phyloP scores from a whole-genome alignment of 768 basidiomycete species.

The Leccinum subgranulosum region DNA sequence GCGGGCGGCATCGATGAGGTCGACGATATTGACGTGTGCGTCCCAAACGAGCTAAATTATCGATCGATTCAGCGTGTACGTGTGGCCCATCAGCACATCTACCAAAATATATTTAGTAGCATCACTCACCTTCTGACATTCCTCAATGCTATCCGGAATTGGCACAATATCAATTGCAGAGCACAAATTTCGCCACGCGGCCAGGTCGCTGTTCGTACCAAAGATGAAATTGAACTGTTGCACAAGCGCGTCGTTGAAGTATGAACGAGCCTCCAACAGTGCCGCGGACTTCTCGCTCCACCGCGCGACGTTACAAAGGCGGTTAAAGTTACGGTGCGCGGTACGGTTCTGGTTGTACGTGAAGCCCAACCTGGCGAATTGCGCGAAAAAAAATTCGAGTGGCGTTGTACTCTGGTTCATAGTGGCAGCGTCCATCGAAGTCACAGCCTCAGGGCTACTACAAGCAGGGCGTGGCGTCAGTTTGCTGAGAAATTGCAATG shows the following conservation, averaged over 20 bases:
- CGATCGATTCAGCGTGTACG: not conserved
- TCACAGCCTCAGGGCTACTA: not conserved
- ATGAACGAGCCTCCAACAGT: not conserved
- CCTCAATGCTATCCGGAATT: slow-evolving; percentile 8
- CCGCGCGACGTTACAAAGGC: slow-evolving; percentile 1
- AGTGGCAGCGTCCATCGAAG: not conserved
- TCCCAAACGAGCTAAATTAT: slow-evolving; percentile 17
- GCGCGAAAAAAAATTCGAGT: slow-evolving; percentile 25
- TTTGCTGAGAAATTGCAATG: not conserved
- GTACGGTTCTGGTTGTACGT: slow-evolving; percentile 9
- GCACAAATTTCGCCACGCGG: slow-evolving; percentile 23
- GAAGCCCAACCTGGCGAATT: slow-evolving; percentile 14
- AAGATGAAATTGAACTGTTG: slow-evolving; percentile 25
- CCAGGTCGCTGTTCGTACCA: slow-evolving; percentile 16
- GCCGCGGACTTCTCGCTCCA: slow-evolving; percentile 1
- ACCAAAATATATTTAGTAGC: not conserved
- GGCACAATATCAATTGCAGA: slow-evolving; percentile 13
- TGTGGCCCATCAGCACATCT: not conserved
- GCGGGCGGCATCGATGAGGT: slow-evolving; percentile 23
- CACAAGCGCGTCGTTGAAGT: slow-evolving; percentile 23
- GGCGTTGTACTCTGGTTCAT: slow-evolving; percentile 13
- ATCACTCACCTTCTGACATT: slow-evolving; percentile 17
- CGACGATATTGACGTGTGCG: slow-evolving; percentile 31
- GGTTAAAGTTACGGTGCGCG: slow-evolving; percentile 22
- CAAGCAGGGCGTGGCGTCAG: not conserved